Evolutionary conservation across 768 basidiomycete species (phyloP), one percentile per base, ranked within the genome.

Genomic region (Dendrothele bispora): DNA sequence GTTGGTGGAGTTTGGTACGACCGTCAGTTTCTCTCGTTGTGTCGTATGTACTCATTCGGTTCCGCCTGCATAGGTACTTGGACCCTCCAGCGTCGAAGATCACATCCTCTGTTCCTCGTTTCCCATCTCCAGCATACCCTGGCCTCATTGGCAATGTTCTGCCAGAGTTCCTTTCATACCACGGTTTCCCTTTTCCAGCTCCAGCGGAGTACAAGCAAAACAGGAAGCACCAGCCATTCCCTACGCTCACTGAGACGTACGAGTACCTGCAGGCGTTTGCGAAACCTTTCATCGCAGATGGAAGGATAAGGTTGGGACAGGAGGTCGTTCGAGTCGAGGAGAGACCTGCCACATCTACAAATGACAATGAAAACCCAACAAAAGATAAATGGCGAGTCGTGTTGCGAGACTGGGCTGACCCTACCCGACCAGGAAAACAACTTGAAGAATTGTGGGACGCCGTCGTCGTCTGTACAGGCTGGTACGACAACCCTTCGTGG

Each of bases 1-100:
- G 62, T 79, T 20, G 76, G 79, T 2, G 77, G 78, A 27, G 68
- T 77, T 2, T 79, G 79, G 79, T 79, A 35, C 10, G 53, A 6
- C 14, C 15, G 3, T 5, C 10, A 8, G 37, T n/a, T 37, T 39
- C 28, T n/a, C n/a, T n/a, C n/a, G n/a, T n/a, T n/a, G n/a, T n/a
- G n/a, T n/a, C n/a, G n/a, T n/a, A n/a, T n/a, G n/a, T n/a, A n/a
- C n/a, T n/a, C n/a, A n/a, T n/a, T n/a, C n/a, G n/a, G n/a, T n/a
- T n/a, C n/a, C n/a, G n/a, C n/a, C n/a, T n/a, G n/a, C n/a, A n/a
- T n/a, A 36, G 18, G 4, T 46, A 25, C 35, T 20, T 30, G 36
- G 15, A 46, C 21, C 35, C 36, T 35, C 20, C 32, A 15, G 45
- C 36, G 21, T 37, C 36, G 20, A 17, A 28, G 25, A 38, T 37